Conservation (phyloP, 2,329 filamentous ascomycete species). For the Pseudogymnoascus sp. region DNA sequence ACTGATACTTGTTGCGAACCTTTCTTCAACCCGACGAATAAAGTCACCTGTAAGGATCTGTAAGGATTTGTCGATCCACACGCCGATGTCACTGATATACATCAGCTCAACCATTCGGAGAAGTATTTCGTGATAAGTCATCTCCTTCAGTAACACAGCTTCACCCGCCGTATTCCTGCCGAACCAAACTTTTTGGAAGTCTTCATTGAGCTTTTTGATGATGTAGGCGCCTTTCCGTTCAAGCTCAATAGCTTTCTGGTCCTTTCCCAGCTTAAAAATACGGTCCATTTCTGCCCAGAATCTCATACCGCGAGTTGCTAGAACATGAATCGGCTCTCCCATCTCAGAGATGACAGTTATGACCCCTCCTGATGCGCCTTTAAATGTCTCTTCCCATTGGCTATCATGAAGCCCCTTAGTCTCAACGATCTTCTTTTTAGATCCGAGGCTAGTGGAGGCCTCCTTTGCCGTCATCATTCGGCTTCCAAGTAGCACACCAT, state of each 20-base stretch:
- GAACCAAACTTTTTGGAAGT: constrained; percentile 97
- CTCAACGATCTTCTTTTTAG: constrained; percentile 84
- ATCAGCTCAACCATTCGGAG: constrained; percentile 82
- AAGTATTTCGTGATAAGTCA: constrained; percentile 87
- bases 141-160: constrained; percentile 83
- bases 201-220: constrained; percentile 90
- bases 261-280: constrained; percentile 65
- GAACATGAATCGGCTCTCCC: constrained; percentile 98
- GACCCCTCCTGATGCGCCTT: constrained; percentile 81
- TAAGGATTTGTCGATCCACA: constrained; percentile 86
- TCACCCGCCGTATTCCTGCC: constrained; percentile 73
- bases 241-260: constrained; percentile 32
- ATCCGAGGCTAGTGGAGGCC: constrained; percentile 75
- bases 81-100: constrained; percentile 81
- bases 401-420: constrained; percentile 72
- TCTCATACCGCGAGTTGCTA: constrained; percentile 86
- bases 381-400: constrained; percentile 87
- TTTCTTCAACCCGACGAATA: constrained; percentile 92
- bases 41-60: constrained; percentile 84
- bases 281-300: constrained; percentile 99
- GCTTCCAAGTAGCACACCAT: constrained; percentile 83
- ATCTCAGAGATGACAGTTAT: constrained; percentile 97
- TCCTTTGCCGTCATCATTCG: constrained; percentile 95
- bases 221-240: constrained; percentile 85
- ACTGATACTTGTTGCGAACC: constrained; percentile 67